phyloP scores from a whole-genome alignment of 345 rosid genomes.

The Excoecaria agallocha region DNA sequence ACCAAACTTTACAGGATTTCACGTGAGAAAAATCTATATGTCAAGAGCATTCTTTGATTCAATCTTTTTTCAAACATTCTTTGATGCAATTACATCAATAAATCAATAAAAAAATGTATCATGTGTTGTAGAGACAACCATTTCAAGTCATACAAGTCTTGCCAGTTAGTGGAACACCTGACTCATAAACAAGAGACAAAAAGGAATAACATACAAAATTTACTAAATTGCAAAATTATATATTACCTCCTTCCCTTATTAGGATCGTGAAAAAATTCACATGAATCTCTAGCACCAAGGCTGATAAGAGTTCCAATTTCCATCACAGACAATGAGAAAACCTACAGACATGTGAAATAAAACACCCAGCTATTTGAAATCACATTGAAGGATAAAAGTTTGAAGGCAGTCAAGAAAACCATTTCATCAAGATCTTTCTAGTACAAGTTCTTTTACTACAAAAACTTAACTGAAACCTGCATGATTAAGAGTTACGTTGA shows the following conservation, averaged over 20 bases:
- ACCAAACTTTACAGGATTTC: not conserved
- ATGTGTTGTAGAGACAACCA: not conserved
- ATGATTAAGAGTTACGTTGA: not conserved
- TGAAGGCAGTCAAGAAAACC: not conserved
- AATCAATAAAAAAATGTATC: not conserved
- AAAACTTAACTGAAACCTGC: not conserved
- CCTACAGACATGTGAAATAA: slow-evolving; percentile 41
- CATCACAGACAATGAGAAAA: slow-evolving; percentile 76
- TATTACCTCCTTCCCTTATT: slow-evolving; percentile 74
- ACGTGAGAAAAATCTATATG: not conserved
- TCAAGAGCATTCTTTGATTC: not conserved
- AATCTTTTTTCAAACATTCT: too few relatives aligned
- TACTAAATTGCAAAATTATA: not conserved
- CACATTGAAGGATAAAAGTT: slow-evolving; percentile 2
- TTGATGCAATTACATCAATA: not conserved
- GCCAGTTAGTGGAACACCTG: not conserved
- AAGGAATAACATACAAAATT: slow-evolving; percentile 4
- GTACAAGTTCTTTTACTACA: not conserved
- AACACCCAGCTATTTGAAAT: not conserved
- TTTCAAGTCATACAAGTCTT: not conserved
- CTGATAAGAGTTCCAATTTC: slow-evolving; percentile 70
- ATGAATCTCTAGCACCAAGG: slow-evolving; percentile 71
- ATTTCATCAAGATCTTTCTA: not conserved
- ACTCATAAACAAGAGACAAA: not conserved
- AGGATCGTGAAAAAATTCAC: slow-evolving; percentile 89